Evolutionary conservation across 2,329 filamentous ascomycete genomes (phyloP).

Genomic region (Ambrosiella beaveri): DNA sequence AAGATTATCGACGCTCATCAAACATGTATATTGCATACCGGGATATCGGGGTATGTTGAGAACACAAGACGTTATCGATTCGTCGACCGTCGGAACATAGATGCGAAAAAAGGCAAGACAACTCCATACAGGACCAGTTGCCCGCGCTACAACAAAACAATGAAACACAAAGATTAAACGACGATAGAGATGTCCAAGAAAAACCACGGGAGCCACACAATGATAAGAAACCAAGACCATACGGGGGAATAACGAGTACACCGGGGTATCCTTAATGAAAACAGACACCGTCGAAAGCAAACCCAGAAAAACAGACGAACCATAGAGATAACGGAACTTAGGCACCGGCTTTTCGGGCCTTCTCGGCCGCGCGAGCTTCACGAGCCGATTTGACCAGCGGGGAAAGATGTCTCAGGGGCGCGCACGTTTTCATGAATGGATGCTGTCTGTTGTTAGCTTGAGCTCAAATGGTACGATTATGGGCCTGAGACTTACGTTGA

Average conservation of each 20-base stretch:
- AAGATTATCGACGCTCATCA: background rate
- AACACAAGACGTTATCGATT: background rate
- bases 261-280: background rate
- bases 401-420: constrained; percentile 59
- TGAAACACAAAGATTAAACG: too few species aligned
- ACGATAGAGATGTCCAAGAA: too few species aligned
- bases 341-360: constrained; percentile 42
- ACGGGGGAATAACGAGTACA: background rate
- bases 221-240: background rate
- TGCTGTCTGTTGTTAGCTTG: constrained; percentile 34
- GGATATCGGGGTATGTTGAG: background rate
- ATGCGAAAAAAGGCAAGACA: background rate
- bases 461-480: constrained; percentile 17
- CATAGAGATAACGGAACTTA: background rate
- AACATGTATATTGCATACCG: background rate
- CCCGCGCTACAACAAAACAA: too few species aligned
- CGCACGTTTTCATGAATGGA: constrained; percentile 62
- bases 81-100: background rate
- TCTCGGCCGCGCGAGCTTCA: constrained; percentile 71
- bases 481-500: constrained; percentile 49
- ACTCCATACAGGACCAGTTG: too few species aligned
- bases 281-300: background rate
- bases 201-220: background rate
- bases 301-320: background rate
- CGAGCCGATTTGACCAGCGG: constrained; percentile 76